Conservation (phyloP, 2,329 filamentous ascomycete species). For the Byssothecium circinans region DNA sequence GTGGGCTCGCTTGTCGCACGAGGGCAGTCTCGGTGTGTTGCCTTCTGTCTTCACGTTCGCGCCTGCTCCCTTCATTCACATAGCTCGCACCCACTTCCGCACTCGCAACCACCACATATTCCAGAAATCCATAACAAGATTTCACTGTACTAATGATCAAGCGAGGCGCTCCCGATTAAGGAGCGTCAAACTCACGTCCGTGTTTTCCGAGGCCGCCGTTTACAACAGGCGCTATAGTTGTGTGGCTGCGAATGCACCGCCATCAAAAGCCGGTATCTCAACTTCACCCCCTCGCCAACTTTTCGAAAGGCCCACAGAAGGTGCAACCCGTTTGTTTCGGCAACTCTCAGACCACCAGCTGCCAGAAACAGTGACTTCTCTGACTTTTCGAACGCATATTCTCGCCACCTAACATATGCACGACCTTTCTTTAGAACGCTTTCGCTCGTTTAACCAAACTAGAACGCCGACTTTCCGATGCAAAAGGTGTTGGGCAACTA, state of each 20-base stretch:
- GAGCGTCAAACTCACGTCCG: background rate
- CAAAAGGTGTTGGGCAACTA: too few relatives aligned
- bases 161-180: too few relatives aligned
- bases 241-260: too few relatives aligned
- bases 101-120: background rate
- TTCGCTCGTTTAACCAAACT: too few relatives aligned
- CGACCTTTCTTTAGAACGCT: too few relatives aligned
- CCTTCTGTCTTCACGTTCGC: background rate
- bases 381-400: background rate
- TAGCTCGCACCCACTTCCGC: background rate
- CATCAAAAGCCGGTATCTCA: background rate
- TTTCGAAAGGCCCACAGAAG: background rate
- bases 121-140: background rate
- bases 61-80: background rate
- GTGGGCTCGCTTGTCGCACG: background rate
- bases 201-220: background rate
- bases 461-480: too few relatives aligned
- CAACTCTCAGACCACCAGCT: background rate
- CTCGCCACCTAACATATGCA: background rate
- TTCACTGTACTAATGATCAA: too few relatives aligned
- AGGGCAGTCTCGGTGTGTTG: background rate
- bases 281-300: background rate
- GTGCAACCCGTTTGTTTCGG: background rate
- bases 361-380: background rate
- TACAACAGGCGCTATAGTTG: background rate